Evolutionary conservation across 371 early-diverging fungal genomes (phyloP), one percentile per base, ranked within the genome.

Genomic region (Mortierella sp.): DNA sequence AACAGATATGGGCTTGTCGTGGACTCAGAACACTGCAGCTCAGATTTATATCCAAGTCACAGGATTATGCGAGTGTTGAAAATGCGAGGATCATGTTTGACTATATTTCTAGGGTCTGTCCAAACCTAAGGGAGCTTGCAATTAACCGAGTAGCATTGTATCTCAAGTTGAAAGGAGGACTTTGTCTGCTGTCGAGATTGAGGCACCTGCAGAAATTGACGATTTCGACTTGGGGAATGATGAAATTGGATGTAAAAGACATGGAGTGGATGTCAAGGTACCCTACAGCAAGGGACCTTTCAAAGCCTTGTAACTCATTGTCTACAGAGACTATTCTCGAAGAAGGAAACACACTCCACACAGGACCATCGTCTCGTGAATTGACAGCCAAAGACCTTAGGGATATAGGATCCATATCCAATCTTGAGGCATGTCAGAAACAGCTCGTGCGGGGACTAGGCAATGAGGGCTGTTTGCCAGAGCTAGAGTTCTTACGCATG

Each of bases 71-170:
- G 32, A 43, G 63, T 31, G 62, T 17, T 23, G 60, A 37, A 45
- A 71, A 64, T 17, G 28, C 64, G 2, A 64, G 71, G 10, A 65
- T 65, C 34, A 71, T 71, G 71, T 71, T 71, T 65, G 71, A 54
- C n/a, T 71, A 71, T 40, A 28, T 71, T 35, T 40, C 60, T 15
- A 57, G 34, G 34, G 71, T 59, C 17, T 71, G 71, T 28, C 71
- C 71, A 0, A 60, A 59, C n/a, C 40, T 71, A 54, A 26, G 53
- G 22, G 71, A 59, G 8, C 12, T 71, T 23, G 57, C 37, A 2
- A 65, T 71, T 2, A 7, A 32, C 26, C 34, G 71, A 2, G 7
- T 4, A 9, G 26, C 12, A 22, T 35, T 71, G 32, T 22, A 64
- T 17, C 23, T 71, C 60, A 59, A 58, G 12, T 47, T 56, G 49